Percentiles rank a stretch among this genome's conserved stretches.
Conservation (phyloP, 208 protist genomes). For the Leishmania martiniquensis region DNA sequence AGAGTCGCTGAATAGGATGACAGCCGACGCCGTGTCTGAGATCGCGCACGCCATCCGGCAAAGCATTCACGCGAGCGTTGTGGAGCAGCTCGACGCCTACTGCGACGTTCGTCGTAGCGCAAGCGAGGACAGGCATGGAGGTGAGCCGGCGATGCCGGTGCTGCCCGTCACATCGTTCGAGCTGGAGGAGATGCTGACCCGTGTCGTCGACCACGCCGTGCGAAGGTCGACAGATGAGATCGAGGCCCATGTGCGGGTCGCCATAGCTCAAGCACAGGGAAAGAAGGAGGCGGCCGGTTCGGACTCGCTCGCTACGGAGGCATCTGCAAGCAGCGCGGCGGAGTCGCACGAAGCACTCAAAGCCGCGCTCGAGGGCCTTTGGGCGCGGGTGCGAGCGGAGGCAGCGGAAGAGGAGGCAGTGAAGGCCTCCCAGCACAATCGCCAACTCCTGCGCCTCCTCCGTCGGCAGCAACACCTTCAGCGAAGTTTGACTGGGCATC, state of each 20-base stretch:
- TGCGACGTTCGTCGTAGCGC: constrained; percentile 28
- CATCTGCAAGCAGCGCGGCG: background rate
- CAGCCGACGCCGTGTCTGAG: background rate
- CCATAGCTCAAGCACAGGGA: constrained; percentile 17
- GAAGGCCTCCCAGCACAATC: constrained; percentile 37
- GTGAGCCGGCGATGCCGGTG: constrained; percentile 21
- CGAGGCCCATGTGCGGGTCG: constrained; percentile 18
- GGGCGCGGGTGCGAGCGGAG: constrained; percentile 28
- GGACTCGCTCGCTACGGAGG: background rate
- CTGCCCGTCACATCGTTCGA: constrained; percentile 36
- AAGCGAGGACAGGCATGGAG: background rate
- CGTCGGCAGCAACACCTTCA: constrained; percentile 35
- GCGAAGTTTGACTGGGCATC: background rate
- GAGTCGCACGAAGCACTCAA: constrained; percentile 14
- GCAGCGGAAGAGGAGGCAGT: constrained; percentile 28
- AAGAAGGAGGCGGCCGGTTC: background rate
- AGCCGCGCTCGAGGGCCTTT: constrained; percentile 28
- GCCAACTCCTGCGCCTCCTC: constrained; percentile 29
- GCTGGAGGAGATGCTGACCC: constrained; percentile 35
- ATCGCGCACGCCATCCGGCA: constrained; percentile 5
- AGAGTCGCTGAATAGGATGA: constrained; percentile 5
- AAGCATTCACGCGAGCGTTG: constrained; percentile 13
- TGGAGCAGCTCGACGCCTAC: constrained; percentile 32
- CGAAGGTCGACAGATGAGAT: constrained; percentile 4
- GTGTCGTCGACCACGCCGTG: constrained; percentile 18